Evolutionary conservation across 1,139 yeast species (phyloP).

Genomic region (Lodderomyces jiufengensis): DNA sequence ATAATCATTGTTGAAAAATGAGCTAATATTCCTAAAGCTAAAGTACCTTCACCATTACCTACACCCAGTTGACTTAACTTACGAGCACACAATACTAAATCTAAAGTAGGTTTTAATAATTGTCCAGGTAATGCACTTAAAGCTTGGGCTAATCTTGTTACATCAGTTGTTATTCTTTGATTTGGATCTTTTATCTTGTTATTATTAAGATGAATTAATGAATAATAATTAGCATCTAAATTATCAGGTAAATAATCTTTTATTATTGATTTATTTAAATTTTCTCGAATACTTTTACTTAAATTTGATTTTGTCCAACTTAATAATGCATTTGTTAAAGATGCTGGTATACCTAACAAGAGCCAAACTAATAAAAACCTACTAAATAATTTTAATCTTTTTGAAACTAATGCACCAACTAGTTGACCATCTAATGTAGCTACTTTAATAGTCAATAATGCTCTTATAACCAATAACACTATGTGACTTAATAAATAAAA

Average conservation of each 20-base stretch:
- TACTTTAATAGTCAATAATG: constrained; percentile 73
- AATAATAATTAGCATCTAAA: constrained; percentile 45
- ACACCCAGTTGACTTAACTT: constrained; percentile 75
- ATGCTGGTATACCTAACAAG: constrained; percentile 82
- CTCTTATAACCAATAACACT: constrained; percentile 60
- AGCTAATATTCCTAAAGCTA: constrained; percentile 75
- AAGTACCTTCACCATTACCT: constrained; percentile 79
- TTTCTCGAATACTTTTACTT: constrained; percentile 61
- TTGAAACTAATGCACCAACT: constrained; percentile 79
- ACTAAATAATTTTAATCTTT: constrained; percentile 61
- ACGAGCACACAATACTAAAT: constrained; percentile 76
- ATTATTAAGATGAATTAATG: constrained; percentile 53
- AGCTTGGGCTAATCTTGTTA: constrained; percentile 69
- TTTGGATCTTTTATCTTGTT: constrained; percentile 68
- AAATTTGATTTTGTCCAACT: constrained; percentile 68
- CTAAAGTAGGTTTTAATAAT: constrained; percentile 78
- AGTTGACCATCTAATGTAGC: constrained; percentile 85
- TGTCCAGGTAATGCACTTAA: constrained; percentile 82
- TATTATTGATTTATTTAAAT: constrained; percentile 62
- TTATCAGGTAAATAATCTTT: constrained; percentile 66
- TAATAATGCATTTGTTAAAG: constrained; percentile 71
- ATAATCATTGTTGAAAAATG: constrained; percentile 75
- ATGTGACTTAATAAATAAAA: constrained; percentile 55
- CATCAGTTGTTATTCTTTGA: constrained; percentile 78
- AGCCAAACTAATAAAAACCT: constrained; percentile 73